These are phyloP conservation scores for Polysphondylium violaceum DNA, from an alignment of 78 protist genomes.

Conservation along the genomic window DNA sequence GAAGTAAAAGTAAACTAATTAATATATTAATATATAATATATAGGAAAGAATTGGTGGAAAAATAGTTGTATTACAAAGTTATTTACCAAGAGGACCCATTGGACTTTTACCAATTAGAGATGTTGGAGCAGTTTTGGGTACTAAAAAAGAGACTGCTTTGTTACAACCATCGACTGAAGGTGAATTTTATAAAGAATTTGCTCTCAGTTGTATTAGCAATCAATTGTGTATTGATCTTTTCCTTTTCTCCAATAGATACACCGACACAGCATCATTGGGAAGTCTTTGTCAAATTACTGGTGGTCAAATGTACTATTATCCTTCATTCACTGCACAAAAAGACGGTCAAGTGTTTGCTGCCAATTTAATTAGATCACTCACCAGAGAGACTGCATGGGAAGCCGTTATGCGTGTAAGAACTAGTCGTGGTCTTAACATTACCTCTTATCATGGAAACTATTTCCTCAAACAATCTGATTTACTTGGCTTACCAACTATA, in stretches of 20 bases:
- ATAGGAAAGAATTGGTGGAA: conserved; percentile 80
- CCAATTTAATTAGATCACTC: conserved; percentile 56
- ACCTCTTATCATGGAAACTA: conserved; percentile 83
- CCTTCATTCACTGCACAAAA: conserved; percentile 60
- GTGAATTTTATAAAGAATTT: conserved; percentile 81
- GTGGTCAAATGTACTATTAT: conserved; percentile 82
- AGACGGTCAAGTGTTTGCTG: conserved; percentile 66
- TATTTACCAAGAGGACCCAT: conserved; percentile 74
- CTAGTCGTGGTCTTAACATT: conserved; percentile 61
- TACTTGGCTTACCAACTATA: conserved; percentile 80
- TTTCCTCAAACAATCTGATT: conserved; percentile 74
- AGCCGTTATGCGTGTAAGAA: conserved; percentile 89
- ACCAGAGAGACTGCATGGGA: conserved; percentile 83
- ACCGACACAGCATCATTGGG: conserved; percentile 61
- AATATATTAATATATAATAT: not conserved
- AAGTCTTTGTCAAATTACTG: conserved; percentile 72
- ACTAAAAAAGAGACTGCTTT: conserved; percentile 64
- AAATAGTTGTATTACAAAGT: conserved; percentile 59
- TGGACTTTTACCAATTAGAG: conserved; percentile 74
- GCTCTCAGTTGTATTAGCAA: conserved; percentile 63
- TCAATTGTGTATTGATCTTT: conserved; percentile 80
- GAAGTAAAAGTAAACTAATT: too few relatives aligned
- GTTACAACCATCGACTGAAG: conserved; percentile 57
- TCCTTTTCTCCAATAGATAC: conserved; percentile 62
- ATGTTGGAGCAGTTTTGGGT: conserved; percentile 58